Evolutionary conservation across 805 yeast species (phyloP), one percentile per base, ranked within the genome.

Genomic region (Candida succiphila): DNA sequence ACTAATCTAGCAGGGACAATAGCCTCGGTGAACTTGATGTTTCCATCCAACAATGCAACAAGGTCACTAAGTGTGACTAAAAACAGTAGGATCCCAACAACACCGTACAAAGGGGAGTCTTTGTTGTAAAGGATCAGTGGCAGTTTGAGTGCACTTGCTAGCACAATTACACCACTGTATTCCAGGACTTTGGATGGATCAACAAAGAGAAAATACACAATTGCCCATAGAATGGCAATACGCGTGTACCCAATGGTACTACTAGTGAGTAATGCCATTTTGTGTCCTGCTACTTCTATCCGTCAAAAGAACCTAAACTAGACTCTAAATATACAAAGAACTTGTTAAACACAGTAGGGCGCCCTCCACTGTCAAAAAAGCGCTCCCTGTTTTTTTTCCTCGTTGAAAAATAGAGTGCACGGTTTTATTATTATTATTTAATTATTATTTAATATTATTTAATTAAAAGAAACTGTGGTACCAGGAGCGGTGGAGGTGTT

Each of bases 1-100:
- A 65, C 42, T 34, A 79, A 52, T 49, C 88, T 64, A 5, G 67
- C 43, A 8, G 87, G 85, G 2, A 78, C 72, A 9, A 75, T 49
- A 0, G 77, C 61, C 42, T 76, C 78, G 45, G 80, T 79, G 51
- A 70, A 77, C 18, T 42, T 38, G 9, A 36, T 32, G 33, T 69
- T 69, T 10, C 48, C 52, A 29, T 59, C 73, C 16, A 72, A 32
- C 28, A 76, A 51, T n/a, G 86, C 83, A 13, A 77, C 58, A 29
- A 79, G 44, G 52, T 81, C 92, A 18, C 61, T 48, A 4, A 75
- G 7, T 0, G 74, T 73, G 28, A 64, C 42, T 3, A 67, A 41
- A 0, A 58, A 52, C 17, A 78, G 51, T 16, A 75, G 43, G 3
- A 74, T 35, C 2, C 75, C 65, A 25, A 75, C 45, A 1, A 69